Percentiles rank a stretch among this genome's conserved stretches.
Conservation (phyloP, 371 early-diverging fungal genomes). For the Mucor piriformis region DNA sequence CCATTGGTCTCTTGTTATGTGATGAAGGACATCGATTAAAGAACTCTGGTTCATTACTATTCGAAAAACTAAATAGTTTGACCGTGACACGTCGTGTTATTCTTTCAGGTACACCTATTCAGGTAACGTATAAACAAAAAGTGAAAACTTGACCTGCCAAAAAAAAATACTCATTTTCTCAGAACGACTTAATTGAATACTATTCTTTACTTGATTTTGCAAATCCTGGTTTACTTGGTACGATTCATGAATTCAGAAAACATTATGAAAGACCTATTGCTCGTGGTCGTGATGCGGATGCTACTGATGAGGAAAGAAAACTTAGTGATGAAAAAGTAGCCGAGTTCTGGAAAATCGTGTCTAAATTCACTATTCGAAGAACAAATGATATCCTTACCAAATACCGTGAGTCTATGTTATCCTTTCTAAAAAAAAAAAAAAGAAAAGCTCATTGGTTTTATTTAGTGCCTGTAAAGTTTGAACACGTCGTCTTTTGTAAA, state of each 20-base stretch:
- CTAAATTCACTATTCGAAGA: constrained; percentile 93
- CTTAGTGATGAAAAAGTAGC: constrained; percentile 84
- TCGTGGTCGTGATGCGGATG: constrained; percentile 92
- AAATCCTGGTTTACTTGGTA: constrained; percentile 94
- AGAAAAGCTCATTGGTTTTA: neutral
- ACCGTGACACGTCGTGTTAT: constrained; percentile 89
- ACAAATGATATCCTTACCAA: constrained; percentile 94
- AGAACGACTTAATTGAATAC: constrained; percentile 95
- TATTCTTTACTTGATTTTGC: constrained; percentile 94
- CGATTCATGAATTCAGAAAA: constrained; percentile 86
- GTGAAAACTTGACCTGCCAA: neutral
- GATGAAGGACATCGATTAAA: constrained; percentile 99
- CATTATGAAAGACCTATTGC: constrained; percentile 92
- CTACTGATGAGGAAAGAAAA: constrained; percentile 81
- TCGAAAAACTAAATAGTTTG: constrained; percentile 81
- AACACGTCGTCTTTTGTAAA: constrained; percentile 95
- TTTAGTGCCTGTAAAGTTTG: constrained; percentile 91
- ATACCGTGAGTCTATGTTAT: constrained; percentile 72
- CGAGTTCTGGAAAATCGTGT: constrained; percentile 85
- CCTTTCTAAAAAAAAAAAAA: neutral
- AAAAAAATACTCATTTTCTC: constrained; percentile 3
- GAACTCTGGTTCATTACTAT: constrained; percentile 88
- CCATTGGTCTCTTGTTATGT: constrained; percentile 92
- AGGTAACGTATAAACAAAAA: constrained; percentile 43
- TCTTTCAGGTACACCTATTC: constrained; percentile 98